Percentiles rank a stretch among this genome's conserved stretches.
These are phyloP conservation scores for Albugo candida DNA, from an alignment of 352 stramenopile species.

Conservation along the genomic window DNA sequence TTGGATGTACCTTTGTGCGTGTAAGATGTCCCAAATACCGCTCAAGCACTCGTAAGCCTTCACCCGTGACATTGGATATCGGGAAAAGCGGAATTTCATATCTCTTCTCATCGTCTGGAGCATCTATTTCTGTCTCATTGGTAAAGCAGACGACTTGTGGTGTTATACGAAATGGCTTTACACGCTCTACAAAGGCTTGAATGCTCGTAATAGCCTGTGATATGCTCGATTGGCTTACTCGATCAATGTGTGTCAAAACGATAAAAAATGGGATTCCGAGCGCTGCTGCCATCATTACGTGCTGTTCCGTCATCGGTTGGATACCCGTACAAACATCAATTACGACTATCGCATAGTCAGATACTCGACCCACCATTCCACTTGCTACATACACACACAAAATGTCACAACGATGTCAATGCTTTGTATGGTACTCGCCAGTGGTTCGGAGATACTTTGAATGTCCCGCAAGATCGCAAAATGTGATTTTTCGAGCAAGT, in stretches of 20 bases:
- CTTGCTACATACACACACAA: conserved; percentile 14
- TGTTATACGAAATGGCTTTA: conserved; percentile 16
- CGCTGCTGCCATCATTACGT: conserved; percentile 55
- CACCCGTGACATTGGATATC: conserved; percentile 38
- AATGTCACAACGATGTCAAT: not conserved
- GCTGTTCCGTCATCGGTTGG: conserved; percentile 54
- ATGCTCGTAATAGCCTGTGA: conserved; percentile 13
- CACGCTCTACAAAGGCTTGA: conserved; percentile 19
- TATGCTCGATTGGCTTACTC: conserved; percentile 21
- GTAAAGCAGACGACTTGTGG: conserved; percentile 9
- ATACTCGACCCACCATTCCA: conserved; percentile 62
- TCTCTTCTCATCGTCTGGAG: conserved; percentile 1
- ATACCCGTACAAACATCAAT: conserved; percentile 45
- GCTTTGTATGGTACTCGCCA: not conserved
- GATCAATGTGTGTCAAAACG: conserved; percentile 63
- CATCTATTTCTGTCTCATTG: not conserved
- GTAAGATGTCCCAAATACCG: conserved; percentile 28
- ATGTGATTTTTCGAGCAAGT: conserved; percentile 10
- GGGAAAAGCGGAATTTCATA: conserved; percentile 29
- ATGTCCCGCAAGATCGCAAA: conserved; percentile 54
- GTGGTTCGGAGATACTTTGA: conserved; percentile 83
- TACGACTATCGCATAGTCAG: conserved; percentile 75
- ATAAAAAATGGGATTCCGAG: conserved; percentile 57
- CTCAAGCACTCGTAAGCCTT: conserved; percentile 32
- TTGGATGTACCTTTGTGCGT: conserved; percentile 27